A percentile compares a stretch with the other conserved stretches of the same genome.
Conservation (phyloP, 345 rosid species). For the Carallia brachiata region DNA sequence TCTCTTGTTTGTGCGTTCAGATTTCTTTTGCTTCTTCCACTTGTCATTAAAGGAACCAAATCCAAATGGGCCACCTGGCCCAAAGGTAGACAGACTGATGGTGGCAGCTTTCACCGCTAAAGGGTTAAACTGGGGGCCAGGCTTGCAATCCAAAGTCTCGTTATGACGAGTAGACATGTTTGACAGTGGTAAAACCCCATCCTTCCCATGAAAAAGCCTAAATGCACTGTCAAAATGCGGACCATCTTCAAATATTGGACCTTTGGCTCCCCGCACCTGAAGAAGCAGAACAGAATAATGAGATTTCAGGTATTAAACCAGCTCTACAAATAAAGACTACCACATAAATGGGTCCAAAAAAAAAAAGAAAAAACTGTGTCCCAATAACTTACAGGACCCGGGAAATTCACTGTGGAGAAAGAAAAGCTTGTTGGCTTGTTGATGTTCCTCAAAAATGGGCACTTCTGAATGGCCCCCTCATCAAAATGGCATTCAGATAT, state of each 20-base stretch:
- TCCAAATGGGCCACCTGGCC: constrained; percentile 72
- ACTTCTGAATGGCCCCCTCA: constrained; percentile 51
- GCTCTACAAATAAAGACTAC: neutral
- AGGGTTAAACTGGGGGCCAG: constrained; percentile 64
- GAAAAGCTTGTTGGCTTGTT: constrained; percentile 70
- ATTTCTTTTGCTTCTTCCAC: constrained; percentile 63
- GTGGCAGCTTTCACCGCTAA: constrained; percentile 66
- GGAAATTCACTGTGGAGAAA: constrained; percentile 46
- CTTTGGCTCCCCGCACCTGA: constrained; percentile 57
- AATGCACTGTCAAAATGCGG: constrained; percentile 67
- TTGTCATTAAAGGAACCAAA: constrained; percentile 65
- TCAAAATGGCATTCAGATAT: constrained; percentile 46
- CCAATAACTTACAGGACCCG: constrained; percentile 39
- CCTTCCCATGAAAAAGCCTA: constrained; percentile 80
- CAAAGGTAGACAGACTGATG: constrained; percentile 78
- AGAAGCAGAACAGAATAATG: constrained; percentile 1
- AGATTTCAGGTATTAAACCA: neutral
- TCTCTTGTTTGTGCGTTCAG: constrained; percentile 48
- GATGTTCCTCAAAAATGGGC: constrained; percentile 84
- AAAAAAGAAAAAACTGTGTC: neutral
- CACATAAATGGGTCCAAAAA: neutral
- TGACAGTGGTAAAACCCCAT: constrained; percentile 78
- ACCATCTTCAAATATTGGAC: constrained; percentile 93
- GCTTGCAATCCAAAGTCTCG: constrained; percentile 29
- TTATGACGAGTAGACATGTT: constrained; percentile 29